Conservation (phyloP, 768 basidiomycete genomes). For the Mycena filopes region DNA sequence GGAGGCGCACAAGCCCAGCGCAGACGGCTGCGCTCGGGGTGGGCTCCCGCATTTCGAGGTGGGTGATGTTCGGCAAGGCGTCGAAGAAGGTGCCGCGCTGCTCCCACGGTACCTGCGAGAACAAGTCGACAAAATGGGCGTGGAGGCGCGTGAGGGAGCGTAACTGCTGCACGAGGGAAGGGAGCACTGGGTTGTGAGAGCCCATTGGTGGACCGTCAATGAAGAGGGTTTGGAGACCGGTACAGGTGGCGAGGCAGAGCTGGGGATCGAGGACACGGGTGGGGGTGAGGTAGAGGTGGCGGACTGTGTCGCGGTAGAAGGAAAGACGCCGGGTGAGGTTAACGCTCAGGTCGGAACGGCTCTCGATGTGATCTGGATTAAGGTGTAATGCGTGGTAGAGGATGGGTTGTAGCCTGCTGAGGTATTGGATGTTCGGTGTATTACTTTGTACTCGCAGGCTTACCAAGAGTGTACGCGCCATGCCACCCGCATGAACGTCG, state of each 20-base stretch:
- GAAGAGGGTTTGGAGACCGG: slow-evolving; percentile 4
- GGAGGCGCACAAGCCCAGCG: slow-evolving; percentile 1
- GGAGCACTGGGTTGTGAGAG: not conserved
- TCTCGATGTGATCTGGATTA: not conserved
- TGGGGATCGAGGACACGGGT: not conserved
- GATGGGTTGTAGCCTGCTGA: slow-evolving; percentile 21
- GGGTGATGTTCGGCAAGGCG: slow-evolving; percentile 5
- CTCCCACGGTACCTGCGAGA: not conserved
- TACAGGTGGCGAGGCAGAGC: slow-evolving; percentile 3
- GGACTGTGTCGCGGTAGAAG: slow-evolving; percentile 8
- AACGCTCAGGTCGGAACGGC: not conserved
- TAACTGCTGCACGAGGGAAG: not conserved
- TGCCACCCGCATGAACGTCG: slow-evolving; percentile 8
- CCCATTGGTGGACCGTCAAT: not conserved
- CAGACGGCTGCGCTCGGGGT: not conserved
- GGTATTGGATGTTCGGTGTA: not conserved
- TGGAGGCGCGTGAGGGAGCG: slow-evolving; percentile 12
- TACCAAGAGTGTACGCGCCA: slow-evolving; percentile 15
- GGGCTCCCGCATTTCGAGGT: slow-evolving; percentile 14
- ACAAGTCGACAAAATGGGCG: not conserved
- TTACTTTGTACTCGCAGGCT: no score
- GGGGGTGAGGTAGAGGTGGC: not conserved
- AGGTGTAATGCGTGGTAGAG: not conserved
- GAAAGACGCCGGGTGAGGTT: not conserved
- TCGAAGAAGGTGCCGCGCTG: not conserved